phyloP scores from a whole-genome alignment of 2,329 filamentous ascomycete genomes.

The Fusarium circinatum region DNA sequence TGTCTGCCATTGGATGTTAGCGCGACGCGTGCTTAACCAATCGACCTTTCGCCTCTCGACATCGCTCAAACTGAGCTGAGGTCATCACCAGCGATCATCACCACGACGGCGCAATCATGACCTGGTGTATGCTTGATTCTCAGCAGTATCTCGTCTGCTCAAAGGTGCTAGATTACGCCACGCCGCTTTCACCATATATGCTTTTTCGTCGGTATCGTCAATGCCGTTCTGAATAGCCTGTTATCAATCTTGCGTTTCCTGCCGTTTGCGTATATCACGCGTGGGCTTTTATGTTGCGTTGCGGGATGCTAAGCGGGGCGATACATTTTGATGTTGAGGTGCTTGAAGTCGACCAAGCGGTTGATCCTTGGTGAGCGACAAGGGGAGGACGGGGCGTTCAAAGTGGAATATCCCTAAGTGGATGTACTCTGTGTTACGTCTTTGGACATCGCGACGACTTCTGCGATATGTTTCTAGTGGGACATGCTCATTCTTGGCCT shows the following conservation, averaged over 20 bases:
- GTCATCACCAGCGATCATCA: conserved; percentile 26
- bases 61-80: conserved; percentile 24
- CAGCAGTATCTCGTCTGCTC: background rate
- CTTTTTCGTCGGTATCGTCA: background rate
- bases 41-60: conserved; percentile 18
- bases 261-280: background rate
- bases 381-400: conserved; percentile 5
- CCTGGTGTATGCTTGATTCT: background rate
- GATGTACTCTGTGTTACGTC: conserved; percentile 17
- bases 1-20: conserved; percentile 1
- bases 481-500: conserved; percentile 7
- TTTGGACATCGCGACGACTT: conserved; percentile 10
- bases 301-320: conserved; percentile 2
- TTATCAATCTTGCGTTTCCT: conserved; percentile 1
- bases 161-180: background rate
- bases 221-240: background rate
- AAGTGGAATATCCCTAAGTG: conserved; percentile 2
- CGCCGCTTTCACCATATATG: background rate
- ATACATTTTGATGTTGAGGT: conserved; percentile 6
- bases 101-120: conserved; percentile 9
- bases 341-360: conserved; percentile 28
- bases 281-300: conserved; percentile 3
- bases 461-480: conserved; percentile 17
- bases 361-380: conserved; percentile 16
- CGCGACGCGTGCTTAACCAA: conserved; percentile 23